Evolutionary conservation across 2,329 filamentous ascomycete genomes (phyloP).

Genomic region (Calonectria pauciramosa): DNA sequence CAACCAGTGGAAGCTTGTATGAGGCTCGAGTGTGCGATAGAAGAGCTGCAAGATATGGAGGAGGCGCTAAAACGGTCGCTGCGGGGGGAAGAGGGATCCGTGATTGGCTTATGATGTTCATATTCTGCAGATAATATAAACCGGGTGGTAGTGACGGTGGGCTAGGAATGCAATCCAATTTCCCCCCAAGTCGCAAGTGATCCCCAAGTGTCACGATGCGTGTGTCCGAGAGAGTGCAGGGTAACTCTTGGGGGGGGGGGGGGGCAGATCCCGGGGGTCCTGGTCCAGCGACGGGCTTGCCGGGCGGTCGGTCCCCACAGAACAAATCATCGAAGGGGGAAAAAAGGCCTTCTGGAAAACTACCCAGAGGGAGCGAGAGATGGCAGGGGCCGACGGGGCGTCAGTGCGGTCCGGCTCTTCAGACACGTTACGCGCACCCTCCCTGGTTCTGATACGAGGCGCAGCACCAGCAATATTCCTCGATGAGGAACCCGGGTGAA

Average conservation of each 20-base stretch:
- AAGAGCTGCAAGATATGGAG: constrained; percentile 27
- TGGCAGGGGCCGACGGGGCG: constrained; percentile 21
- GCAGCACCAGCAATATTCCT: constrained; percentile 28
- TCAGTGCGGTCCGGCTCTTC: constrained; percentile 37
- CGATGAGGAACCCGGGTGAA: constrained; percentile 37
- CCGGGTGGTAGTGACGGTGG: constrained; percentile 32
- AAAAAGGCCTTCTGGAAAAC: constrained; percentile 30
- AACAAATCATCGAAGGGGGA: constrained; percentile 42
- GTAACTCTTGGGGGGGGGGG: constrained; percentile 7
- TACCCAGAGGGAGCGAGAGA: constrained; percentile 15
- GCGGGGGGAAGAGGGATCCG: constrained; percentile 34
- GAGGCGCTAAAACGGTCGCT: constrained; percentile 35
- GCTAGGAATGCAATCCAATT: constrained; percentile 40
- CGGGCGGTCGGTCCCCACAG: constrained; percentile 34
- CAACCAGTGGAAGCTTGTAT: constrained; percentile 7
- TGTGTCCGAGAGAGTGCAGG: constrained; percentile 19
- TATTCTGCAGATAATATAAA: constrained; percentile 38
- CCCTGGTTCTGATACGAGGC: constrained; percentile 36
- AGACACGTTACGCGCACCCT: constrained; percentile 29
- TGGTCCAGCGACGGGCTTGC: constrained; percentile 41
- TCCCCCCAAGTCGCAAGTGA: constrained; percentile 39
- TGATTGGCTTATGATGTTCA: constrained; percentile 45
- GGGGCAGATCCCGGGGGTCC: constrained; percentile 29
- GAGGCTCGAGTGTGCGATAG: constrained; percentile 1
- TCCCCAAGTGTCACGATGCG: constrained; percentile 22